phyloP scores from a whole-genome alignment of 257 asterid species.

The Scutellaria galericulata region DNA sequence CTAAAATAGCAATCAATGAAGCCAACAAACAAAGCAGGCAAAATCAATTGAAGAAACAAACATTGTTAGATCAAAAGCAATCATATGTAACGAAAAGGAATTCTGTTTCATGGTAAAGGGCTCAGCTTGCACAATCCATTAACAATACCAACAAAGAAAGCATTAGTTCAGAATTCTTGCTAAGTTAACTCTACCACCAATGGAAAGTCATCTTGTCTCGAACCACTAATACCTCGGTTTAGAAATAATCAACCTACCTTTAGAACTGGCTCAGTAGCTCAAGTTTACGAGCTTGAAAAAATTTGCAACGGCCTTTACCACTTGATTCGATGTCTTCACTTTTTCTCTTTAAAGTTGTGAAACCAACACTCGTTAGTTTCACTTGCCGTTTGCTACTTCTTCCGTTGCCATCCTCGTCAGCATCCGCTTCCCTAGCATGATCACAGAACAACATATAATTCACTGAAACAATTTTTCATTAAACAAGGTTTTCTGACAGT shows the following conservation, averaged over 20 bases:
- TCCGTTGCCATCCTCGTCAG: conserved; percentile 61
- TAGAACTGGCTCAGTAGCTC: conserved; percentile 73
- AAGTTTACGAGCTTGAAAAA: conserved; percentile 93
- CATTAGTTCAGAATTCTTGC: not conserved
- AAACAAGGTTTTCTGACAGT: conserved; percentile 1
- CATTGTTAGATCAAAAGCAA: too few relatives aligned
- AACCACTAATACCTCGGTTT: not conserved
- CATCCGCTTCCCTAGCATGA: conserved; percentile 70
- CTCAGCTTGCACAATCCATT: not conserved
- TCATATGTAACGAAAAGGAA: not conserved
- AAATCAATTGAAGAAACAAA: too few relatives aligned
- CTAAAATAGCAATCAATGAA: too few relatives aligned
- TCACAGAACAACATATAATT: conserved; percentile 1
- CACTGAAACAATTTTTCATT: not conserved
- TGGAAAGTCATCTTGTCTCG: not conserved
- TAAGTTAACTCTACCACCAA: not conserved
- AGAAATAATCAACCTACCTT: conserved; percentile 27
- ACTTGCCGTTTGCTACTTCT: conserved; percentile 61
- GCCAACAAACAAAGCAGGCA: too few relatives aligned
- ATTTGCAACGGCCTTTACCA: conserved; percentile 86
- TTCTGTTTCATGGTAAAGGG: not conserved
- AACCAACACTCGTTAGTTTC: conserved; percentile 73
- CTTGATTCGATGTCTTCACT: conserved; percentile 86
- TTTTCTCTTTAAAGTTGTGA: conserved; percentile 61
- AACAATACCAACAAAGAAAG: not conserved